These are phyloP conservation scores for Leccinum barrowsii DNA, from an alignment of 768 basidiomycete species.

Conservation along the genomic window DNA sequence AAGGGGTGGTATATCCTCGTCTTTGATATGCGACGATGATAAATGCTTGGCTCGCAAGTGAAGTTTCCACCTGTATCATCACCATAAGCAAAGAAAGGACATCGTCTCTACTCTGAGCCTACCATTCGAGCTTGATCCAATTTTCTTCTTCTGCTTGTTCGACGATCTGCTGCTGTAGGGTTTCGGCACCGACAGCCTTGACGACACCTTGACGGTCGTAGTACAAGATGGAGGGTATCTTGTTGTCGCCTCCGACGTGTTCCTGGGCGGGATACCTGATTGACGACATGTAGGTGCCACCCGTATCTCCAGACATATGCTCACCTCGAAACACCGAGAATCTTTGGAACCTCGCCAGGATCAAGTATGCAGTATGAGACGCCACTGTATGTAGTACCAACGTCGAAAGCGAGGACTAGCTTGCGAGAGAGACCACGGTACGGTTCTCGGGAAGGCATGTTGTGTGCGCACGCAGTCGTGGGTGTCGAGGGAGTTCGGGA, in stretches of 20 bases:
- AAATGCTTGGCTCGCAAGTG: constrained; percentile 32
- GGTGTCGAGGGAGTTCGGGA: neutral
- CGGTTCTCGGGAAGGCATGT: constrained; percentile 27
- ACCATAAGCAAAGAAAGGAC: neutral
- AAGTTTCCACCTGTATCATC: constrained; percentile 30
- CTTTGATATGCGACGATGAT: constrained; percentile 20
- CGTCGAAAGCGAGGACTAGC: constrained; percentile 37
- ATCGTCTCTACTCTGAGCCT: neutral
- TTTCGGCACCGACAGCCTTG: constrained; percentile 44
- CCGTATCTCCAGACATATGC: neutral
- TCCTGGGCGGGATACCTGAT: constrained; percentile 47
- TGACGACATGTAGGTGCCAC: neutral
- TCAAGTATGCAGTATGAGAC: constrained; percentile 36
- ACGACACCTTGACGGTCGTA: constrained; percentile 40
- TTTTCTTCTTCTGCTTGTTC: constrained; percentile 37
- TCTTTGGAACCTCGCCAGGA: constrained; percentile 32
- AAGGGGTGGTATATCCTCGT: constrained; percentile 23
- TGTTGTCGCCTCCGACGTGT: constrained; percentile 42
- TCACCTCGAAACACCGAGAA: constrained; percentile 28
- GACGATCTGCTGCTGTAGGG: constrained; percentile 32
- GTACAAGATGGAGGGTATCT: constrained; percentile 47
- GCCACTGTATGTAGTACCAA: constrained; percentile 29
- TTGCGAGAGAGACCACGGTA: constrained; percentile 40
- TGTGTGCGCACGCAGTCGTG: neutral
- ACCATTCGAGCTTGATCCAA: constrained; percentile 42